Conservation (phyloP, 2,329 filamentous ascomycete species). For the Aureobasidium namibiae region DNA sequence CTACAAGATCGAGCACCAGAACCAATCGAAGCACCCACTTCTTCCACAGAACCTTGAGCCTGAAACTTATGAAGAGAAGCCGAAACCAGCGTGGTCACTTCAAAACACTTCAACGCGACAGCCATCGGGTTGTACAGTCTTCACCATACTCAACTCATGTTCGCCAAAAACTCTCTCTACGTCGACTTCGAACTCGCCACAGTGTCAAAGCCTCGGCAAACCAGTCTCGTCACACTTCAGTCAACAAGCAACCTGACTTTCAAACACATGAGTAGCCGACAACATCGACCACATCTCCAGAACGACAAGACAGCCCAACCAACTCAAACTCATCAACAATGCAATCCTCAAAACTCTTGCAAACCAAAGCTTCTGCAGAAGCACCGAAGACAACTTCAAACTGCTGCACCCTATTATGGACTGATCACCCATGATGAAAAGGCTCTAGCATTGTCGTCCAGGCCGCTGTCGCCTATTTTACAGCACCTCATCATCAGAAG, state of each 20-base stretch:
- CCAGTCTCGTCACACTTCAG: not conserved
- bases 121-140: not conserved
- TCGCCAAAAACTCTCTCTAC: not conserved
- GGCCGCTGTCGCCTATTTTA: not conserved
- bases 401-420: not conserved
- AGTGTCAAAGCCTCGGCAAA: not conserved
- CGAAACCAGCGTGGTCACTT: not conserved
- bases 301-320: not conserved
- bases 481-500: not conserved
- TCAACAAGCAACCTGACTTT: not conserved
- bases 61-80: not conserved
- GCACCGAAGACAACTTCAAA: not conserved
- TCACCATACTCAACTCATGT: not conserved
- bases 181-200: not conserved
- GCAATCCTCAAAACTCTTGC: not conserved
- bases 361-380: not conserved
- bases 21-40: not conserved
- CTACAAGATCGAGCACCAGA: not conserved
- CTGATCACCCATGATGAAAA: not conserved
- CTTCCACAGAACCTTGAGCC: not conserved
- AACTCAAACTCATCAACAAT: not conserved
- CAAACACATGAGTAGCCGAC: not conserved
- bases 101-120: not conserved
- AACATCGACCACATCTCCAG: not conserved
- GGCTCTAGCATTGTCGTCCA: not conserved